Evolutionary conservation across 2,329 filamentous ascomycete genomes (phyloP).

Genomic region (Pseudogymnoascus sp.): DNA sequence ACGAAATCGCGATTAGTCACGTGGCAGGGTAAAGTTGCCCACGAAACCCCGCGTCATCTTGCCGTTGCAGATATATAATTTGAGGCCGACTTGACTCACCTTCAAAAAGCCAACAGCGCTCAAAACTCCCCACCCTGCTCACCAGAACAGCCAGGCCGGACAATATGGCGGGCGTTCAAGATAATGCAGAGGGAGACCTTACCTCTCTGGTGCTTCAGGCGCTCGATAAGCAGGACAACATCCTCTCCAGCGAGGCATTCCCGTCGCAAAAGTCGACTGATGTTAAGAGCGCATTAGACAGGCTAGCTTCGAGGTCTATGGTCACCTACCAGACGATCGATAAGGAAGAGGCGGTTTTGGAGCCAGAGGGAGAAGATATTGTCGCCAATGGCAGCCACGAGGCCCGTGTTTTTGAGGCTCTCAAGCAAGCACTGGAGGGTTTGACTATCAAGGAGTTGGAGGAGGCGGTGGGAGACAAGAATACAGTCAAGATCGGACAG

Average conservation of each 20-base stretch:
- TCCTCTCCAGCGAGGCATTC: conserved; percentile 65
- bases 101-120: conserved; percentile 1
- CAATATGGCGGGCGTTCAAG: conserved; percentile 39
- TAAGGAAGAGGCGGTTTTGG: conserved; percentile 68
- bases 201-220: conserved; percentile 58
- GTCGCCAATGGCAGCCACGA: conserved; percentile 73
- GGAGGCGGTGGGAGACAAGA: conserved; percentile 64
- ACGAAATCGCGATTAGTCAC: not conserved
- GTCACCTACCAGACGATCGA: conserved; percentile 79
- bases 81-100: conserved; percentile 12
- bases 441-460: conserved; percentile 72
- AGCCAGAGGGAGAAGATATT: conserved; percentile 67
- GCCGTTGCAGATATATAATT: conserved; percentile 8
- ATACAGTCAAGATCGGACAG: conserved; percentile 74
- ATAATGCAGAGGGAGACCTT: conserved; percentile 45
- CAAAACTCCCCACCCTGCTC: not conserved
- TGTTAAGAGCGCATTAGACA: conserved; percentile 83
- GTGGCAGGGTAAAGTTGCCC: conserved; percentile 10
- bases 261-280: conserved; percentile 57
- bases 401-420: conserved; percentile 71
- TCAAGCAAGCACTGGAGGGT: conserved; percentile 67
- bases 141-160: conserved; percentile 16
- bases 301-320: conserved; percentile 79
- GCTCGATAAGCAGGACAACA: conserved; percentile 55
- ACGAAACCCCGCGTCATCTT: conserved; percentile 10